A percentile compares a stretch with the other conserved stretches of the same genome.
These are phyloP conservation scores for Lunasporangiospora selenospora DNA, from an alignment of 192 early-diverging fungal genomes.

Conservation along the genomic window DNA sequence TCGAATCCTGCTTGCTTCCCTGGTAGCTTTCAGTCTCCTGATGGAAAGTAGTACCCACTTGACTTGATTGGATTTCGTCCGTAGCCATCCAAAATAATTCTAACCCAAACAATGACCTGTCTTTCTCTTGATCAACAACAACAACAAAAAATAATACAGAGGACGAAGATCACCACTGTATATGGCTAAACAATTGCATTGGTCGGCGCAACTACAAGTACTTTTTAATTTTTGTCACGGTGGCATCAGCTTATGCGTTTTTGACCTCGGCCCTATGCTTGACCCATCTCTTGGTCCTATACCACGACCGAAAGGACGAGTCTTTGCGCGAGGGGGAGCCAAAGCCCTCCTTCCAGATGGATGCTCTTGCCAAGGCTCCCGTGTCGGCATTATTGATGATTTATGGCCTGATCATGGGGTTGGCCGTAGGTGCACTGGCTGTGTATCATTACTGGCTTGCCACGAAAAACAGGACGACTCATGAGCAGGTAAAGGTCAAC, in stretches of 20 bases:
- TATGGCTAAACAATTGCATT: constrained; percentile 95
- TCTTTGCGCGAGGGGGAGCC: not conserved
- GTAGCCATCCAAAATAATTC: too few species aligned
- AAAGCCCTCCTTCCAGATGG: constrained; percentile 4
- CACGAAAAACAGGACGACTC: constrained; percentile 82
- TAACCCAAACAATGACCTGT: too few species aligned
- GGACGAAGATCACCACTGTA: constrained; percentile 90
- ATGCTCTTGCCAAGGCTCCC: constrained; percentile 31
- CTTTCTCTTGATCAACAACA: too few species aligned
- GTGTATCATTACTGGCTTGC: constrained; percentile 79
- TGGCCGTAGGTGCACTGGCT: constrained; percentile 76
- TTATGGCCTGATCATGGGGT: constrained; percentile 60
- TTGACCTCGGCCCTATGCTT: constrained; percentile 68
- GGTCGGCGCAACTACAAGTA: constrained; percentile 83
- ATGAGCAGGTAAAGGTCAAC: constrained; percentile 73
- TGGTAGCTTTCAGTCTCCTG: too few species aligned
- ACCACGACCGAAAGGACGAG: constrained; percentile 12
- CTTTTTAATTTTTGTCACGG: constrained; percentile 81
- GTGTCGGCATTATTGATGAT: constrained; percentile 70
- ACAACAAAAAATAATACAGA: too few species aligned
- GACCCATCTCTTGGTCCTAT: constrained; percentile 57
- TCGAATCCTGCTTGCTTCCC: not conserved
- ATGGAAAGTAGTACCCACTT: not conserved
- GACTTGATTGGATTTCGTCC: not conserved
- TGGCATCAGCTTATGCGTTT: constrained; percentile 65